These are phyloP conservation scores for Xylariaceae sp. DNA, from an alignment of 2,329 filamentous ascomycete genomes.

Conservation along the genomic window DNA sequence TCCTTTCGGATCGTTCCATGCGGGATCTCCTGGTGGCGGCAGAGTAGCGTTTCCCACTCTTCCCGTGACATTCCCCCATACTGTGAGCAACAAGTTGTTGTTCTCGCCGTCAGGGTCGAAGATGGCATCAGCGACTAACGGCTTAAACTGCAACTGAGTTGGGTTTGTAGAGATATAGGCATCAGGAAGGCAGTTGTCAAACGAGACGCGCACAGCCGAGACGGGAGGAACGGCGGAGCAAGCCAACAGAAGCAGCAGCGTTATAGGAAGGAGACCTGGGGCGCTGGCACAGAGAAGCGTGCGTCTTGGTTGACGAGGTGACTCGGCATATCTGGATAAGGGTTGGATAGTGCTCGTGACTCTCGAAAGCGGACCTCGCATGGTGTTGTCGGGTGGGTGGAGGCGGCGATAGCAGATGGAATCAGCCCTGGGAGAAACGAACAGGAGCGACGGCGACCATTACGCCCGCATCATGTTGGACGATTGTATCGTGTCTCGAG, in stretches of 20 bases:
- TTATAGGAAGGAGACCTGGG: slow-evolving; percentile 10
- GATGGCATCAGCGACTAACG: slow-evolving; percentile 73
- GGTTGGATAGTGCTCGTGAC: slow-evolving; percentile 20
- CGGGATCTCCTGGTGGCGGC: slow-evolving; percentile 63
- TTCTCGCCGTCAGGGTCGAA: slow-evolving; percentile 69
- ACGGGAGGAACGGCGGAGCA: slow-evolving; percentile 51
- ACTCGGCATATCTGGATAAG: slow-evolving; percentile 15
- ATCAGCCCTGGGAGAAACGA: slow-evolving; percentile 30
- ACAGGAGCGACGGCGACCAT: slow-evolving; percentile 34
- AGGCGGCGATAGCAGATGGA: slow-evolving; percentile 20
- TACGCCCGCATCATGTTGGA: slow-evolving; percentile 40
- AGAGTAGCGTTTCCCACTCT: slow-evolving; percentile 63
- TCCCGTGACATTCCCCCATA: slow-evolving; percentile 92
- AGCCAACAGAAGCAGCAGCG: slow-evolving; percentile 48
- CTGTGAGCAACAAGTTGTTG: slow-evolving; percentile 75
- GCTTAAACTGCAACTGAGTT: slow-evolving; percentile 76
- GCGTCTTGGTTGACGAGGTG: slow-evolving; percentile 15
- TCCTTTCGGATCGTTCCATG: slow-evolving; percentile 63
- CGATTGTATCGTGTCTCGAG: slow-evolving; percentile 26
- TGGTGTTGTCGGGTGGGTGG: slow-evolving; percentile 32
- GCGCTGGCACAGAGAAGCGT: not conserved
- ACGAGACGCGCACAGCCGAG: slow-evolving; percentile 72
- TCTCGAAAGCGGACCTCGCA: slow-evolving; percentile 33
- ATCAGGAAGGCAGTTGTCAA: slow-evolving; percentile 81
- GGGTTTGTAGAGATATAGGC: slow-evolving; percentile 59